These are phyloP conservation scores for Nitzschia inconspicua DNA, from an alignment of 108 stramenopile genomes.

Conservation along the genomic window DNA sequence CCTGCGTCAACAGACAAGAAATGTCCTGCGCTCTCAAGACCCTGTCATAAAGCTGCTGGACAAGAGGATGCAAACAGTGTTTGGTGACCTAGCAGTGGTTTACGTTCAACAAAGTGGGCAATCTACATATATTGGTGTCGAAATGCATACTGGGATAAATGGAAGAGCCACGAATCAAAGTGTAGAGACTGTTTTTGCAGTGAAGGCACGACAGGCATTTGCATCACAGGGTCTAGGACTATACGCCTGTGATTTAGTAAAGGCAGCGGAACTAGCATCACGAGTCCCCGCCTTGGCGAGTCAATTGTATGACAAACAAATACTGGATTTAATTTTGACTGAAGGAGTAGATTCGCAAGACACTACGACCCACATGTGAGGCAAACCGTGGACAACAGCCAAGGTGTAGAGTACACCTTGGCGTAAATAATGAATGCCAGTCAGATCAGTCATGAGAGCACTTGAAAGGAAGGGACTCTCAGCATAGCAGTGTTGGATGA, in stretches of 20 bases:
- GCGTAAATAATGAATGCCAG: too few relatives aligned
- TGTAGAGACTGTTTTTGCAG: constrained; percentile 1
- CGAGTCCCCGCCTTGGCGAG: constrained; percentile 23
- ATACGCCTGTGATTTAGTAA: constrained; percentile 25
- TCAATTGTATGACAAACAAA: constrained; percentile 1
- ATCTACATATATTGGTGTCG: neutral
- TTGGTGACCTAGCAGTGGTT: constrained; percentile 10
- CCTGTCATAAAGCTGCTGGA: constrained; percentile 57
- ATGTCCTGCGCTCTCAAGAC: constrained; percentile 44
- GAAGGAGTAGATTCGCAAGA: too few relatives aligned
- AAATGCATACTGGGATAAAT: neutral
- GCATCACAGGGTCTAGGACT: constrained; percentile 21
- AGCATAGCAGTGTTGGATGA: too few relatives aligned
- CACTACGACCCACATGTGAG: neutral
- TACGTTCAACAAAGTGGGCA: neutral
- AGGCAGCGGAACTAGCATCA: constrained; percentile 4
- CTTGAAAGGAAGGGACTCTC: too few relatives aligned
- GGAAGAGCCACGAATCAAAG: neutral
- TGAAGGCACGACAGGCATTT: constrained; percentile 5
- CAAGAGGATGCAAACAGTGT: constrained; percentile 37
- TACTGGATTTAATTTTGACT: neutral
- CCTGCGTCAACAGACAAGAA: constrained; percentile 11
- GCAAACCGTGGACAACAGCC: too few relatives aligned
- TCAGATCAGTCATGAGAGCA: too few relatives aligned
- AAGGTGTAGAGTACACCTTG: too few relatives aligned